Percentiles rank a stretch among this genome's conserved stretches.
These are phyloP conservation scores for Isatis lusitanica DNA, from an alignment of 441 rosid genomes.

Conservation along the genomic window DNA sequence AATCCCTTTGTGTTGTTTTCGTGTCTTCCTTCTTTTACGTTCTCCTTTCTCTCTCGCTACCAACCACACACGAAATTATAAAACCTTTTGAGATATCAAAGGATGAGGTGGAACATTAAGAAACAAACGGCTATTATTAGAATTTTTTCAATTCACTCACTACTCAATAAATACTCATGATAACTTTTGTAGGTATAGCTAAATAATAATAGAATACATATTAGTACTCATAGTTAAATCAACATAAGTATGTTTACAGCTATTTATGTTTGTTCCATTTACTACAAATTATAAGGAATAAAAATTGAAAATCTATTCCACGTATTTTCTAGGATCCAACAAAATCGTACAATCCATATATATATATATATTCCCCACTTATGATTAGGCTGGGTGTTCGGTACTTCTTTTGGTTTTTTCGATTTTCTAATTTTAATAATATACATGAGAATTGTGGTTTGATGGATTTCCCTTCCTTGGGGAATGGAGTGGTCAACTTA, in stretches of 20 bases:
- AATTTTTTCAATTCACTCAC: neutral
- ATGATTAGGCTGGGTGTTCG: too few relatives aligned
- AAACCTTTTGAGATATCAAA: constrained; percentile 5
- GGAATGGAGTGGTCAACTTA: too few relatives aligned
- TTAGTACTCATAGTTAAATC: neutral
- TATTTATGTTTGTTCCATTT: neutral
- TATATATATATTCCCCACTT: too few relatives aligned
- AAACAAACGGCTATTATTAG: constrained; percentile 12
- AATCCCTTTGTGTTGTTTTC: constrained; percentile 32
- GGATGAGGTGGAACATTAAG: constrained; percentile 10
- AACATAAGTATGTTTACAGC: neutral
- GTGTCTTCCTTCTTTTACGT: constrained; percentile 36
- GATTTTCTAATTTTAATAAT: too few relatives aligned
- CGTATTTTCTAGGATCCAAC: neutral
- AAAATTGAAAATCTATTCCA: neutral
- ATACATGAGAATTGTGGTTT: too few relatives aligned
- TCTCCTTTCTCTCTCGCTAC: neutral
- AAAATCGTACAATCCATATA: neutral
- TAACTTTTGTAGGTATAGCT: neutral
- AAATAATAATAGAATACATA: neutral
- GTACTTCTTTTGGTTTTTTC: too few relatives aligned
- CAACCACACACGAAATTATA: constrained; percentile 25
- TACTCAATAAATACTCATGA: neutral
- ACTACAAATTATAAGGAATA: neutral
- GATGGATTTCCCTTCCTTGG: too few relatives aligned